phyloP scores from a whole-genome alignment of 257 asterid genomes.

The Solanum sejunctum region DNA sequence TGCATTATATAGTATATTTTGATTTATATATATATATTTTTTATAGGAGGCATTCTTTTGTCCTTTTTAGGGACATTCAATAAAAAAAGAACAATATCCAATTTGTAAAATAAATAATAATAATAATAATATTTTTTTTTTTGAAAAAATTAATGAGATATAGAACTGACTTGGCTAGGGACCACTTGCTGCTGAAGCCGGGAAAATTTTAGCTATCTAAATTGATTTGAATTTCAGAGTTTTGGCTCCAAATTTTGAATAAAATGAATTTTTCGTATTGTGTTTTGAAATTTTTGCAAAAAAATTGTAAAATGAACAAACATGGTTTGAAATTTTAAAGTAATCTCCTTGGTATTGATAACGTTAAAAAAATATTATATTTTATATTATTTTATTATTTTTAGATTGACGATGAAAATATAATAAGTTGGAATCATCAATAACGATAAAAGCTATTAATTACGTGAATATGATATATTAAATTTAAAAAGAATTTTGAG shows the following conservation, averaged over 20 bases:
- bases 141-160: neutral
- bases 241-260: neutral
- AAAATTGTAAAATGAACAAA: neutral
- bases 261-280: neutral
- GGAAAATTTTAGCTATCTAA: neutral
- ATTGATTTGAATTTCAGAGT: neutral
- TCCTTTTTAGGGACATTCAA: neutral
- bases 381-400: neutral
- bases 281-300: neutral
- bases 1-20: neutral
- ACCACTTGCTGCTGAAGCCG: neutral
- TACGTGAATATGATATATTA: neutral
- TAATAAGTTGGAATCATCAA: rapidly evolving
- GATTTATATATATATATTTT: neutral
- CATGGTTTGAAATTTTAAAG: neutral
- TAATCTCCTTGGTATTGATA: neutral
- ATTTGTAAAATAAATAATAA: neutral
- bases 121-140: too few relatives aligned
- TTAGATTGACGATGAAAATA: neutral
- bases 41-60: neutral
- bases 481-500: neutral
- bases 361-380: neutral
- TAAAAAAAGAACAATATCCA: neutral
- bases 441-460: neutral
- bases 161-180: neutral